Evolutionary conservation across 2,329 filamentous ascomycete species (phyloP).

Genomic region (Calonectria pteridis): DNA sequence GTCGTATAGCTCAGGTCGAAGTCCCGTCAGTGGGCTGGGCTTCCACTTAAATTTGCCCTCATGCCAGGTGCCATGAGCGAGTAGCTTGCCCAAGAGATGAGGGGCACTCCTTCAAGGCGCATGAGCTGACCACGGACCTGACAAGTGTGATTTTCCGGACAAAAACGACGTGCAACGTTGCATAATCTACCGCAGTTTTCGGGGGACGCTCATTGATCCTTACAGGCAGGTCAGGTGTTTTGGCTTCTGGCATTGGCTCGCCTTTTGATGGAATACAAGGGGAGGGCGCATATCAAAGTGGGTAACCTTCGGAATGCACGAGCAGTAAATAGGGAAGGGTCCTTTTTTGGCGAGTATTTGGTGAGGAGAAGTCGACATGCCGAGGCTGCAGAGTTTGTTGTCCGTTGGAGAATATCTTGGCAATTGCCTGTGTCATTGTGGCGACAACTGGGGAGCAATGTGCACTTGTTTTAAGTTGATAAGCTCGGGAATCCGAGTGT

Average conservation of each 20-base stretch:
- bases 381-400: conserved; percentile 21
- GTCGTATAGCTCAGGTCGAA: conserved; percentile 35
- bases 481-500: neutral
- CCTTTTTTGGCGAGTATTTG: conserved; percentile 23
- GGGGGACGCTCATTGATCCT: conserved; percentile 26
- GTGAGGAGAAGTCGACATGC: conserved; percentile 27
- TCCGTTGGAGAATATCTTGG: conserved; percentile 6
- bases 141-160: conserved; percentile 32
- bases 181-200: conserved; percentile 34
- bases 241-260: conserved; percentile 22
- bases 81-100: conserved; percentile 33
- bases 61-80: conserved; percentile 30
- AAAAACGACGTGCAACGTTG: conserved; percentile 32
- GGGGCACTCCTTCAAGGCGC: conserved; percentile 30
- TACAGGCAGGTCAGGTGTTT: conserved; percentile 33
- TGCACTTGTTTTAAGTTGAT: neutral
- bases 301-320: conserved; percentile 27
- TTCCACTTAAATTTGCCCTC: conserved; percentile 47
- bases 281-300: conserved; percentile 34
- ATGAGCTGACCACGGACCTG: conserved; percentile 37
- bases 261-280: conserved; percentile 34
- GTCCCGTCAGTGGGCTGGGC: conserved; percentile 31
- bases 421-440: conserved; percentile 30
- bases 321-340: conserved; percentile 18
- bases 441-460: neutral